A percentile compares a stretch with the other conserved stretches of the same genome.
Evolutionary conservation across 176 grass and related monocot genomes (phyloP).

Genomic region (Triticum urartu): DNA sequence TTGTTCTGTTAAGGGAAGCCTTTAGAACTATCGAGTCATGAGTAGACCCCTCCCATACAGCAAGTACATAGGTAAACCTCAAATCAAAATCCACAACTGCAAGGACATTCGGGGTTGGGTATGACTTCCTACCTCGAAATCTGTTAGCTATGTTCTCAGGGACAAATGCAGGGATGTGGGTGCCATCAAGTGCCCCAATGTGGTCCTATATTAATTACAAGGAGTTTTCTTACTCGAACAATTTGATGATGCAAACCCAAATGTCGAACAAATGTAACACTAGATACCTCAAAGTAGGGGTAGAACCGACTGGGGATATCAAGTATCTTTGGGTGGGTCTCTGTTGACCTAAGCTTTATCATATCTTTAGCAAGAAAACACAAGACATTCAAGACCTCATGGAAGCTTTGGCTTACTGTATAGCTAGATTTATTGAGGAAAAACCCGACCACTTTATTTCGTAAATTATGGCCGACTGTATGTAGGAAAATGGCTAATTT

Average conservation of each 20-base stretch:
- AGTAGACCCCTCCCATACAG: no score
- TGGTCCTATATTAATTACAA: neutral
- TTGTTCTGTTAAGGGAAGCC: no score
- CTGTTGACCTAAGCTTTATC: slow-evolving; percentile 1
- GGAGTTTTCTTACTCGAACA: neutral
- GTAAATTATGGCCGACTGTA: no score
- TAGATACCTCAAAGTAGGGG: slow-evolving; percentile 2
- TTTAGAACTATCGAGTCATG: no score
- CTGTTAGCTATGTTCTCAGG: neutral
- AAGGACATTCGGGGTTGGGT: slow-evolving; percentile 7
- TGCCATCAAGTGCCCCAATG: slow-evolving; percentile 18
- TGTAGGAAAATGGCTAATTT: no score
- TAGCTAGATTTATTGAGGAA: neutral
- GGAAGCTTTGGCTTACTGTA: neutral
- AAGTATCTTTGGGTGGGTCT: neutral
- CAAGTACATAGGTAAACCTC: no score
- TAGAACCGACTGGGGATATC: neutral
- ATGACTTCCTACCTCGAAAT: neutral
- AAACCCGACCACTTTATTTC: slow-evolving; percentile 15
- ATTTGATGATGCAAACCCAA: neutral
- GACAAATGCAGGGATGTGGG: slow-evolving; percentile 12
- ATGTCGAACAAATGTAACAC: neutral
- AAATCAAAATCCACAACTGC: neutral
- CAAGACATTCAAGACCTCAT: neutral
- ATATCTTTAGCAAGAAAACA: neutral